A percentile compares a stretch with the other conserved stretches of the same genome.
Conservation (phyloP, 805 yeast genomes). For the Candida anglica region DNA sequence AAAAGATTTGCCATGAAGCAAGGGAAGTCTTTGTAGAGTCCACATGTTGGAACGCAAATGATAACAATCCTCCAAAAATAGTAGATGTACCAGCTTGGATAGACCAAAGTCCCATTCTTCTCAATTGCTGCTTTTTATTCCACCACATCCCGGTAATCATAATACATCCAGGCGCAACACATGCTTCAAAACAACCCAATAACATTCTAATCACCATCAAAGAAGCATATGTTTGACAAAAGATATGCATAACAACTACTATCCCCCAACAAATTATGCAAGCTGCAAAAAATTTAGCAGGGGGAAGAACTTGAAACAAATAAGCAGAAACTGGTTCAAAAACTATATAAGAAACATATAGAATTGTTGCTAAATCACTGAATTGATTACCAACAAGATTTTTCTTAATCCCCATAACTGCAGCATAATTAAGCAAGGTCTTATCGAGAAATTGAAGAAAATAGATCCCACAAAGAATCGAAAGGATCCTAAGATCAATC, state of each 20-base stretch:
- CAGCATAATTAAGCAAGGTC: slow-evolving; percentile 56
- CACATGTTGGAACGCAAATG: slow-evolving; percentile 53
- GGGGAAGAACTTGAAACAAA: slow-evolving; percentile 47
- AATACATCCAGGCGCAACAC: slow-evolving; percentile 54
- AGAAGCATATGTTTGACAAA: slow-evolving; percentile 48
- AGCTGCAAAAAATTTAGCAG: slow-evolving; percentile 46
- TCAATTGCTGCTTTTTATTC: slow-evolving; percentile 47
- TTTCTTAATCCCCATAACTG: slow-evolving; percentile 58
- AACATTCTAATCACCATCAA: slow-evolving; percentile 53
- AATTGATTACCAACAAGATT: slow-evolving; percentile 46
- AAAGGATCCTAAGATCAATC: slow-evolving; percentile 46
- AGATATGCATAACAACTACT: slow-evolving; percentile 48
- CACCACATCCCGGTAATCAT: slow-evolving; percentile 63
- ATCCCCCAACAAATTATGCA: slow-evolving; percentile 54
- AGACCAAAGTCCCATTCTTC: slow-evolving; percentile 54
- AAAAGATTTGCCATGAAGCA: slow-evolving; percentile 60
- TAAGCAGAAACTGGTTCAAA: slow-evolving; percentile 45
- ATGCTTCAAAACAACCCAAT: slow-evolving; percentile 52
- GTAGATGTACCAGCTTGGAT: slow-evolving; percentile 57
- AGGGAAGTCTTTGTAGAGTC: slow-evolving; percentile 21
- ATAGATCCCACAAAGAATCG: slow-evolving; percentile 50
- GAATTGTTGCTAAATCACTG: slow-evolving; percentile 50
- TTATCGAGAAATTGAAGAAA: slow-evolving; percentile 59
- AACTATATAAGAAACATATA: slow-evolving; percentile 50
- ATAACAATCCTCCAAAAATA: slow-evolving; percentile 41